Conservation (phyloP, 129 eudicot species). For the Saussurea involucrata region DNA sequence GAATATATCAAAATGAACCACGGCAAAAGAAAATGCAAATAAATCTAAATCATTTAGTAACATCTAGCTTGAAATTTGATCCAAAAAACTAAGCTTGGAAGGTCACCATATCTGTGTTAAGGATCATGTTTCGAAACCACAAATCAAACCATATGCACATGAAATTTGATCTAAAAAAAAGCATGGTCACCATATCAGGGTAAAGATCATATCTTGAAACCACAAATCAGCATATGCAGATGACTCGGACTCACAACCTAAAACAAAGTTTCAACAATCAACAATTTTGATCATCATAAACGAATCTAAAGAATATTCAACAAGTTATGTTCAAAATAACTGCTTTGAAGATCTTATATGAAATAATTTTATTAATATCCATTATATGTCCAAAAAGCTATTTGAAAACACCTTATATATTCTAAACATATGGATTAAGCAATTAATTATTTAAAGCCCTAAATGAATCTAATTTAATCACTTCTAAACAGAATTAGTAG, state of each 20-base stretch:
- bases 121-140: neutral
- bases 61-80: too few species aligned
- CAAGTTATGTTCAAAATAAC: neutral
- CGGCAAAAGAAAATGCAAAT: neutral
- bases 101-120: neutral
- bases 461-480: too few species aligned
- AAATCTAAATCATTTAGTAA: too few species aligned
- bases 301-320: neutral
- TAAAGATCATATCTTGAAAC: neutral
- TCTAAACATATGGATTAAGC: too few species aligned
- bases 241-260: neutral
- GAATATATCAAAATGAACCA: neutral
- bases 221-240: neutral
- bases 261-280: neutral
- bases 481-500: neutral
- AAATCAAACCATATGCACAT: neutral
- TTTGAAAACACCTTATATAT: neutral
- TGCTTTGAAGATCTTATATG: neutral
- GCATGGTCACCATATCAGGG: neutral
- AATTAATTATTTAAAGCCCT: too few species aligned
- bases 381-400: neutral
- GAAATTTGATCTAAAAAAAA: neutral
- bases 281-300: neutral
- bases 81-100: neutral
- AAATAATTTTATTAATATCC: neutral